A percentile compares a stretch with the other conserved stretches of the same genome.
These are phyloP conservation scores for Coemansia aciculifera DNA, from an alignment of 192 early-diverging fungal genomes.

Conservation along the genomic window DNA sequence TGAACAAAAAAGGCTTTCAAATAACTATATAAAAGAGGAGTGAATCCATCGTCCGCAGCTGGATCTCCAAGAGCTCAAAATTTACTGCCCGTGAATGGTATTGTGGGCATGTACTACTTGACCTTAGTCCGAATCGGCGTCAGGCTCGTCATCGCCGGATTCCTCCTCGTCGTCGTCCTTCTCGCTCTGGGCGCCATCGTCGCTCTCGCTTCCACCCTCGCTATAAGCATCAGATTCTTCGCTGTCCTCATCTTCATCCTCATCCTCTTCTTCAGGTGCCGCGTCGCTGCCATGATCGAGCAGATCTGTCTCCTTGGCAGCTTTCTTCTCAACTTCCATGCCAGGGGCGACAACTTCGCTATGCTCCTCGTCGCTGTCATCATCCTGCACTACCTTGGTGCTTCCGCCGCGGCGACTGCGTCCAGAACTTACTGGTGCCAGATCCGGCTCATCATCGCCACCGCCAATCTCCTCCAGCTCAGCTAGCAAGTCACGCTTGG, in stretches of 20 bases:
- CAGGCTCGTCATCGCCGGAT: slow-evolving; percentile 4
- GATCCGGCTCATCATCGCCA: slow-evolving; percentile 22
- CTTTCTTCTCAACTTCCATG: neutral
- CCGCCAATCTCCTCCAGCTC: slow-evolving; percentile 55
- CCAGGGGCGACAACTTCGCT: neutral
- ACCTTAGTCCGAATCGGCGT: neutral
- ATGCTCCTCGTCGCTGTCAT: slow-evolving; percentile 8
- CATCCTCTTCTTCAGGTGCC: slow-evolving; percentile 3
- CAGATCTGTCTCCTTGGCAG: neutral
- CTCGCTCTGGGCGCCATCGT: slow-evolving; percentile 21
- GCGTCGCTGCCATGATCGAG: slow-evolving; percentile 4
- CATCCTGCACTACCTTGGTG: slow-evolving; percentile 13
- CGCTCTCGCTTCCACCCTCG: slow-evolving; percentile 25
- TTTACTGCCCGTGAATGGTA: neutral
- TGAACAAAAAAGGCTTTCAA: neutral
- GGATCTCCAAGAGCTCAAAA: neutral
- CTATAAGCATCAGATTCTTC: slow-evolving; percentile 22
- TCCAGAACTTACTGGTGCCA: neutral
- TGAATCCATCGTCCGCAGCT: neutral
- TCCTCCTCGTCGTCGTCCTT: slow-evolving; percentile 4
- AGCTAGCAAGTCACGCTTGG: slow-evolving; percentile 57
- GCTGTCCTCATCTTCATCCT: slow-evolving; percentile 7
- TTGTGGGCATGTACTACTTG: neutral
- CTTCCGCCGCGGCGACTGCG: slow-evolving; percentile 30
- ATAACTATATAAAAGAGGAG: neutral